Evolutionary conservation across 192 early-diverging fungal genomes (phyloP).

Genomic region (Cladochytrium replicatum): DNA sequence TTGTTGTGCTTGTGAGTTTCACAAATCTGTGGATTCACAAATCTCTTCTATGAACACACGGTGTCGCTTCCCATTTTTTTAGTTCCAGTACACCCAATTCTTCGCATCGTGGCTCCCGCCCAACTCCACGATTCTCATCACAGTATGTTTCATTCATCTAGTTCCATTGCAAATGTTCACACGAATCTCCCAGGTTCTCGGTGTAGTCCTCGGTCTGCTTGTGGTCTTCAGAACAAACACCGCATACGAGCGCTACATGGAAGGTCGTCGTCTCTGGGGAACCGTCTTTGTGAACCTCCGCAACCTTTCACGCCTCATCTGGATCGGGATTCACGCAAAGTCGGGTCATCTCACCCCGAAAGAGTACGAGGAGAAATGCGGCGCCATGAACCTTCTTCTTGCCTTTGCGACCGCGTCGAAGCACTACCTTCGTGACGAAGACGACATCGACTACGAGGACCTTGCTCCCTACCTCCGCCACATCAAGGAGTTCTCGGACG

Average conservation of each 20-base stretch:
- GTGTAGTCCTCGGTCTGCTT: too few species aligned
- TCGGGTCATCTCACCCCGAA: too few species aligned
- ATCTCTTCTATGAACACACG: too few species aligned
- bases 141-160: too few species aligned
- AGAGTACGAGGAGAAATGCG: constrained; percentile 51
- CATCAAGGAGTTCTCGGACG: constrained; percentile 6
- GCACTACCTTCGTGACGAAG: constrained; percentile 56
- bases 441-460: constrained; percentile 47
- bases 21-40: too few species aligned
- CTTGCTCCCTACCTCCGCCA: constrained; percentile 39
- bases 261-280: constrained; percentile 77
- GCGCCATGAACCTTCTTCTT: constrained; percentile 54
- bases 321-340: constrained; percentile 59
- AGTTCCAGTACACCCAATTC: too few species aligned
- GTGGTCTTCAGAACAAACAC: constrained; percentile 79
- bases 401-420: constrained; percentile 66
- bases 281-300: constrained; percentile 57
- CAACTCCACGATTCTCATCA: too few species aligned
- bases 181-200: too few species aligned
- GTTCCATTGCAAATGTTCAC: too few species aligned
- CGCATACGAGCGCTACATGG: constrained; percentile 65
- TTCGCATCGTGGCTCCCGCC: too few species aligned
- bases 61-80: too few species aligned
- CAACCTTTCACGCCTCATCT: constrained; percentile 67
- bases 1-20: too few species aligned